Percentiles rank a stretch among this genome's conserved stretches.
Evolutionary conservation across 1,284 basidiomycete species (phyloP).

Genomic region (Malassezia cuniculi): DNA sequence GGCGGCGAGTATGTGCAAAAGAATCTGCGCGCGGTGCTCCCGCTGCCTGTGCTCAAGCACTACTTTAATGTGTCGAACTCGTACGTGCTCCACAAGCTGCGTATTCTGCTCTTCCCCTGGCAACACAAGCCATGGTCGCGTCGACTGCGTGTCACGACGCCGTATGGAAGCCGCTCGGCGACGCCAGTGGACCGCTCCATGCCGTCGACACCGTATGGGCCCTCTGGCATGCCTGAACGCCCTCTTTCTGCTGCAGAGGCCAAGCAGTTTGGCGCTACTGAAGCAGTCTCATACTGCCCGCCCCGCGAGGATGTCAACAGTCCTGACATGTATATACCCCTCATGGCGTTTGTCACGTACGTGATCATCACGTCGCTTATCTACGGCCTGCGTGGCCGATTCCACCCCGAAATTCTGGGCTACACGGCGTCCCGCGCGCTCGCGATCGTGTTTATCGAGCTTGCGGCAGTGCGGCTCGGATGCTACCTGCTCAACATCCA

Average conservation of each 20-base stretch:
- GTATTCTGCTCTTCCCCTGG: constrained; percentile 90
- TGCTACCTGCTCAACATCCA: constrained; percentile 80
- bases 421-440: constrained; percentile 66
- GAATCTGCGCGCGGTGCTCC: constrained; percentile 50
- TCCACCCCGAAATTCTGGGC: constrained; percentile 81
- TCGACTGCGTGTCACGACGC: constrained; percentile 28
- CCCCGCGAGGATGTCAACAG: constrained; percentile 90
- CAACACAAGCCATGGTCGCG: constrained; percentile 52
- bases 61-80: constrained; percentile 94
- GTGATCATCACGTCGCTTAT: constrained; percentile 70
- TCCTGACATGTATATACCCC: constrained; percentile 92
- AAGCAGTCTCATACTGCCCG: constrained; percentile 53
- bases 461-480: constrained; percentile 72
- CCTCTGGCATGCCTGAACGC: constrained; percentile 11
- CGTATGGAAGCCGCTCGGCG: constrained; percentile 19
- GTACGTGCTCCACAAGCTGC: constrained; percentile 82
- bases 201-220: constrained; percentile 6
- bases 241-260: constrained; percentile 2
- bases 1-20: constrained; percentile 91
- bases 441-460: constrained; percentile 52
- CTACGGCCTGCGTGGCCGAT: constrained; percentile 67
- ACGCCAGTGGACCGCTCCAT: constrained; percentile 8
- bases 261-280: background rate
- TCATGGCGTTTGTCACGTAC: constrained; percentile 93
- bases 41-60: constrained; percentile 57